Percentiles rank a stretch among this genome's conserved stretches.
Evolutionary conservation across 495 filamentous ascomycete genomes (phyloP).

Genomic region (Cryomyces antarcticus): DNA sequence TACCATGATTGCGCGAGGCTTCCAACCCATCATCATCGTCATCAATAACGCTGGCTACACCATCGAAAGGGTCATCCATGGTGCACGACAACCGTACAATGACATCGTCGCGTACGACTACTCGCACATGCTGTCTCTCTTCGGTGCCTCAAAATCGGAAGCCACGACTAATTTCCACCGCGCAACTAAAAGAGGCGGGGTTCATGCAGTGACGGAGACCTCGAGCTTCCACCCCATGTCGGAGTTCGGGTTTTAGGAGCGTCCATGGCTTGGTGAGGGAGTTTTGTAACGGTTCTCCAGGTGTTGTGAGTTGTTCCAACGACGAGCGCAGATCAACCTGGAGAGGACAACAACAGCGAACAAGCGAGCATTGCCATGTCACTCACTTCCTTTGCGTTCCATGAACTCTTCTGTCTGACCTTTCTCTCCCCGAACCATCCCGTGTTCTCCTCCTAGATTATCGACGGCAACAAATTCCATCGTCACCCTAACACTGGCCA

Average conservation of each 20-base stretch:
- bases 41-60: constrained; percentile 23
- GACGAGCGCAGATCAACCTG: too few relatives aligned
- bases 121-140: constrained; percentile 17
- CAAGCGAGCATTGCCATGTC: too few relatives aligned
- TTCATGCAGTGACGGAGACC: constrained; percentile 9
- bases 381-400: too few relatives aligned
- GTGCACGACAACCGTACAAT: constrained; percentile 18
- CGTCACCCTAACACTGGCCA: too few relatives aligned
- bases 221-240: not conserved
- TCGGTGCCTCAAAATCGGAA: constrained; percentile 10
- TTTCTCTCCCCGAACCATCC: too few relatives aligned
- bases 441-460: too few relatives aligned
- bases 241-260: not conserved
- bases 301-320: too few relatives aligned
- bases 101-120: constrained; percentile 19
- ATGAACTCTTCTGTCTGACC: too few relatives aligned
- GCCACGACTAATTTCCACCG: constrained; percentile 12
- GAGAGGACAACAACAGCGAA: too few relatives aligned
- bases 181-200: constrained; percentile 15
- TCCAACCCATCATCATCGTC: constrained; percentile 13
- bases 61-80: constrained; percentile 21
- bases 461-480: too few relatives aligned
- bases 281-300: too few relatives aligned
- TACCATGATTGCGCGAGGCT: constrained; percentile 16
- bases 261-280: too few relatives aligned